Evolutionary conservation across 2,329 filamentous ascomycete genomes (phyloP), one percentile per base, ranked within the genome.

Genomic region (Paecilomyces sp.): DNA sequence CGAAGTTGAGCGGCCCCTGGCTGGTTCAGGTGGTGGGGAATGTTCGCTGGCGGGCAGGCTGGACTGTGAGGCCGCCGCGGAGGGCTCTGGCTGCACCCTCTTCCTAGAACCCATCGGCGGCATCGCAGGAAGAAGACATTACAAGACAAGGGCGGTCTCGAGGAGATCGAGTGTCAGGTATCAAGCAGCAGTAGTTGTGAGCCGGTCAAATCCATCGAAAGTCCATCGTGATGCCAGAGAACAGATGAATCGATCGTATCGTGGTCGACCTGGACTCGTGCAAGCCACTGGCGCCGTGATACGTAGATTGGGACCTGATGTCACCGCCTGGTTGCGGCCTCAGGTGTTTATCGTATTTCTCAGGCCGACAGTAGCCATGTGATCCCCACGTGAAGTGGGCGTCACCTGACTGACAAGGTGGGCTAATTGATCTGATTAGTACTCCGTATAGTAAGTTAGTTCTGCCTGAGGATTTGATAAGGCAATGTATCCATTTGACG

Each of bases 21-120:
- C 63, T 34, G 61, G 55, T 51, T 59, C 53, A 31, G 64, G 57
- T 41, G 57, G 36, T 22, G 60, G 61, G 34, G 58, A 65, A 62
- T 66, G 66, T 64, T 65, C 64, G 60, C 61, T 65, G 58, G 68
- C 64, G 55, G 63, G 58, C 54, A 65, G 59, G 60, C 62, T 61
- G 63, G 62, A 68, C 58, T 67, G 65, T 55, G 67, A 69, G 62
- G 69, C 68, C 65, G 62, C 68, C 61, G 68, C 68, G 61, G 70
- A 67, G 55, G 68, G 70, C 64, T 72, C 77, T 65, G 72, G 72
- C 67, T 77, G 77, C 64, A 75, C 68, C 70, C 74, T 72, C 71
- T 78, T 78, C 65, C 75, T 71, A 69, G 75, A 73, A 70, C 74
- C 74, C 75, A 69, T 71, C 61, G 67, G 67, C 67, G 72, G 71